Base-by-base conservation (phyloP, 208 protist genomes). In the Tritrichomonas foetus region DNA sequence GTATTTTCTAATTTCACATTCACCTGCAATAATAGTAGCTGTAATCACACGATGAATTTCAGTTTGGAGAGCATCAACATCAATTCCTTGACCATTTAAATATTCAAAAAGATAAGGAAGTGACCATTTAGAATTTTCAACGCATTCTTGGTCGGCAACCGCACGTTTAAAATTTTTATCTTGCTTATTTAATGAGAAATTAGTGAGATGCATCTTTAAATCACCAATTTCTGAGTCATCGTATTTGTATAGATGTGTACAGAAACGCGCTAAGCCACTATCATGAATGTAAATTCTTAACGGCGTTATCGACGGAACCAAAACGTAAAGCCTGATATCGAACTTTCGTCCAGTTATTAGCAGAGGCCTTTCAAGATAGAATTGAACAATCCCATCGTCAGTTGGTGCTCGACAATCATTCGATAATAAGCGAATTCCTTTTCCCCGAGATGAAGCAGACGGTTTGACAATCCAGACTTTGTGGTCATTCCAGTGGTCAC, bases 281-380 rank as follows among this genome's bases (percentile, higher is more conserved):
- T 66, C 27, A 50, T 93, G 82, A 30, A 93, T 36, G 36, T 94
- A 95, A 36, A 95, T 92, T 25, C 95, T 82, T 44, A 95, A 78
- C 53, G 95, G 95, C 30, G 55, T 25, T 9, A 93, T 64, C 16
- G 94, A 95, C 27, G 93, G n/a, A 50, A 95, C 44, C 44, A 95
- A 78, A 22, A 94, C 93, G 33, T 96, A 96, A 69, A 96, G 30
- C 1, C 95, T 92, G 80, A 96, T 93, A 92, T 96, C 95, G 33
- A 96, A 93, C 93, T 95, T 95, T 72, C 80, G 78, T 39, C 93
- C 92, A n/a, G 93, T 64, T n/a, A 95, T 93, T 1, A 94, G 27
- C 1, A 94, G 30, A 13, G 94, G 94, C n/a, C 33, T 50, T 47
- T 55, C 61, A 33, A 94, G 61, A 49, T 94, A 94, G 53, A 36